Evolutionary conservation across 2,329 filamentous ascomycete species (phyloP).

Genomic region (Ascocoryne sarcoides): DNA sequence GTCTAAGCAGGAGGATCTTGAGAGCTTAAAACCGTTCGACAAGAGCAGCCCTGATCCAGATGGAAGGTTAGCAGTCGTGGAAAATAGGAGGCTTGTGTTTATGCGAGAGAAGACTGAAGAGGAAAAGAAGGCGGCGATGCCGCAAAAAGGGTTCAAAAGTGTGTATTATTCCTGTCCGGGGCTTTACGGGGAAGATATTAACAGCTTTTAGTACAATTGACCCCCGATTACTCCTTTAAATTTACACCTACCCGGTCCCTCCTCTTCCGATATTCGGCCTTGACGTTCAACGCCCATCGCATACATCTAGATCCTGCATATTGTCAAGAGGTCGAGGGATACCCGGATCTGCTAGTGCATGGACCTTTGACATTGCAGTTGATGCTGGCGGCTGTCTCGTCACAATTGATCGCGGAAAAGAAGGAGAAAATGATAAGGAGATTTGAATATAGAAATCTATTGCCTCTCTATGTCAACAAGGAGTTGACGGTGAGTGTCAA

Average conservation of each 20-base stretch:
- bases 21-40: background rate
- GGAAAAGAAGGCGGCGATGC: slow-evolving; percentile 11
- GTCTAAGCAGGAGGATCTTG: slow-evolving; percentile 1
- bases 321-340: slow-evolving; percentile 61
- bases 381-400: slow-evolving; percentile 58
- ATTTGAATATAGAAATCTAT: slow-evolving; percentile 73
- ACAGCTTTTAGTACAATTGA: slow-evolving; percentile 11
- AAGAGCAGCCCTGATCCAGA: background rate
- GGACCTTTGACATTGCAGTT: slow-evolving; percentile 74
- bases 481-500: slow-evolving; percentile 59
- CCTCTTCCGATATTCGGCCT: slow-evolving; percentile 82
- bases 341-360: slow-evolving; percentile 71
- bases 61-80: slow-evolving; percentile 35
- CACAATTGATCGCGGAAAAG: slow-evolving; percentile 34
- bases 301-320: slow-evolving; percentile 79
- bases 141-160: slow-evolving; percentile 19
- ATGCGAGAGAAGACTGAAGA: slow-evolving; percentile 36
- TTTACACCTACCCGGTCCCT: slow-evolving; percentile 61
- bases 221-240: slow-evolving; percentile 45
- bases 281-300: slow-evolving; percentile 85
- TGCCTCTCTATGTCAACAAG: slow-evolving; percentile 70
- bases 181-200: slow-evolving; percentile 6
- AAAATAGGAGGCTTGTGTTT: slow-evolving; percentile 56
- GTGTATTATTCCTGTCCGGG: slow-evolving; percentile 9
- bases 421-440: slow-evolving; percentile 36